These are phyloP conservation scores for Xylariales sp. DNA, from an alignment of 2,329 filamentous ascomycete genomes.

Conservation along the genomic window DNA sequence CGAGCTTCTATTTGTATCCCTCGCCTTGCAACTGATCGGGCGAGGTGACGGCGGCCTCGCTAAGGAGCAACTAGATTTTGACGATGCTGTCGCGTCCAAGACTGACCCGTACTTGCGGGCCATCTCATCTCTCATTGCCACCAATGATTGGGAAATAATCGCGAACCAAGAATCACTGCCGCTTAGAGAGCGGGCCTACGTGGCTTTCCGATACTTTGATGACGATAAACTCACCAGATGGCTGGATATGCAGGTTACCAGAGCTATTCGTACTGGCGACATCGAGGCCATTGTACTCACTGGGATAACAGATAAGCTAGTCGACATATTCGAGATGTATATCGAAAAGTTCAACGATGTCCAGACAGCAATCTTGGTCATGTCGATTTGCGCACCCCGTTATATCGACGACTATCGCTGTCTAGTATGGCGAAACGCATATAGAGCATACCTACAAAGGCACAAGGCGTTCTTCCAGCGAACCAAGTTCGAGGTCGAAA, in stretches of 20 bases:
- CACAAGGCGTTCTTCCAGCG: slow-evolving; percentile 71
- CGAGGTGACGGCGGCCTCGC: slow-evolving; percentile 39
- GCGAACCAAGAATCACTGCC: slow-evolving; percentile 69
- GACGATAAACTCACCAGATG: slow-evolving; percentile 61
- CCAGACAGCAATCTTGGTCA: slow-evolving; percentile 72
- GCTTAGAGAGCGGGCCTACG: slow-evolving; percentile 67
- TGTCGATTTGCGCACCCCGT: slow-evolving; percentile 67
- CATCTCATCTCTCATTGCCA: slow-evolving; percentile 72
- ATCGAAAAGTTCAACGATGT: slow-evolving; percentile 71
- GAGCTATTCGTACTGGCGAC: slow-evolving; percentile 61
- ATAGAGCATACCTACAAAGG: slow-evolving; percentile 66
- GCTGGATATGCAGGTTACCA: slow-evolving; percentile 60
- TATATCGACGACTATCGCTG: slow-evolving; percentile 76
- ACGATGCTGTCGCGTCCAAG: slow-evolving; percentile 55
- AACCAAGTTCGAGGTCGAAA: slow-evolving; percentile 73
- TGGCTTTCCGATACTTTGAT: slow-evolving; percentile 64
- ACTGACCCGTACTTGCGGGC: slow-evolving; percentile 76
- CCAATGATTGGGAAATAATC: slow-evolving; percentile 70
- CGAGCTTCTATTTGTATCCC: slow-evolving; percentile 63
- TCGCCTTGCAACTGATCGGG: slow-evolving; percentile 60
- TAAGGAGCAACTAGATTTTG: slow-evolving; percentile 52
- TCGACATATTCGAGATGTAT: slow-evolving; percentile 73
- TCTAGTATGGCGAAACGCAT: slow-evolving; percentile 66
- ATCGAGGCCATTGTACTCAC: slow-evolving; percentile 75
- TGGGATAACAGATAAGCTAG: slow-evolving; percentile 66